Conservation (phyloP, 179 eudicot genomes). For the Silene coronaria region DNA sequence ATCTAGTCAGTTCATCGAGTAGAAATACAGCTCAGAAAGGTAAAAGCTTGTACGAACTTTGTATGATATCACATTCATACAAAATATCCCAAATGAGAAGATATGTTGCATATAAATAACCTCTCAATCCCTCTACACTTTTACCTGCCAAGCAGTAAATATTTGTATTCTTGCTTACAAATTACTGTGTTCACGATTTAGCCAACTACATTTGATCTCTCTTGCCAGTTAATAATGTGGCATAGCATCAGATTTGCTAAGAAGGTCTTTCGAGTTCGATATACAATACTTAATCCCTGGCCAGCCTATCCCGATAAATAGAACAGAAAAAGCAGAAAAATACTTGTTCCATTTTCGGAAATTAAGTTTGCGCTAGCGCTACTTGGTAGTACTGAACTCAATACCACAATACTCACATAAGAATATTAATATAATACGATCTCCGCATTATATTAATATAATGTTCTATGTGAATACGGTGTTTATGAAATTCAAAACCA, state of each 20-base stretch:
- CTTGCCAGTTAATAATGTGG: slow-evolving; percentile 20
- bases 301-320: slow-evolving; percentile 19
- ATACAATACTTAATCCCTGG: slow-evolving; percentile 19
- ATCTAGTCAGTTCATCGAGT: too few species aligned
- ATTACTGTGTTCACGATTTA: slow-evolving; percentile 31
- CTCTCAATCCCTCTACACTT: slow-evolving; percentile 10
- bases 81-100: not conserved
- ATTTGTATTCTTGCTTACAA: slow-evolving; percentile 23
- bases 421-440: not conserved
- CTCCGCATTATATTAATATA: too few species aligned
- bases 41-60: too few species aligned
- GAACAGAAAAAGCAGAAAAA: slow-evolving; percentile 13
- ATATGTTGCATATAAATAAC: slow-evolving; percentile 4
- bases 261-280: slow-evolving; percentile 15
- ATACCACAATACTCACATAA: not conserved
- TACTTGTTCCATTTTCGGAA: not conserved
- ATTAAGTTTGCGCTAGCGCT: not conserved
- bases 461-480: not conserved
- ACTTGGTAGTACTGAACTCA: not conserved
- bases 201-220: slow-evolving; percentile 17
- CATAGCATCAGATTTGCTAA: slow-evolving; percentile 18
- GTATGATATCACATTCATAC: not conserved
- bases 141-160: slow-evolving; percentile 18
- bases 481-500: not conserved
- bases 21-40: too few species aligned